phyloP scores from a whole-genome alignment of 345 rosid species.

The Eucalyptus erythrocorys region DNA sequence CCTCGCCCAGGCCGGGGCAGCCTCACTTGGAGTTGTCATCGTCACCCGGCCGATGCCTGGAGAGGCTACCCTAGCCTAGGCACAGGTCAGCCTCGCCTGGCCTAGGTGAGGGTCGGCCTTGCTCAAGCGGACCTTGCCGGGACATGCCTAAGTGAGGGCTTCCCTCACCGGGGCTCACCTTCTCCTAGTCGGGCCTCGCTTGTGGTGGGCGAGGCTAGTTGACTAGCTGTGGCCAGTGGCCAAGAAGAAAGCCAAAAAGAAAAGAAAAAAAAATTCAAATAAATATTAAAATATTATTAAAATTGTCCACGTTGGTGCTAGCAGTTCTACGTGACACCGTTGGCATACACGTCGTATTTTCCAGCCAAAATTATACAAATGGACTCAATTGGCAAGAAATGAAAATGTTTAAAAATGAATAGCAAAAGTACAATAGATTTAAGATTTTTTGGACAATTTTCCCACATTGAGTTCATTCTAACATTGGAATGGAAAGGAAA shows the following conservation, averaged over 20 bases:
- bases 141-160: fast-evolving
- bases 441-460: no score
- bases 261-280: no score
- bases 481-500: neutral
- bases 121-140: fast-evolving
- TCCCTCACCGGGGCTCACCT: no score
- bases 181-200: fast-evolving
- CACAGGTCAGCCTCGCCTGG: fast-evolving
- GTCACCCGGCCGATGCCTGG: fast-evolving
- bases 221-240: no score
- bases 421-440: fast-evolving
- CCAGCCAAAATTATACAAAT: fast-evolving
- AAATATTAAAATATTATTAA: no score
- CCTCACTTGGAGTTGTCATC: fast-evolving
- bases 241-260: no score
- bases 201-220: fast-evolving
- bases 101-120: no score
- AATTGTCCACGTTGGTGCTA: fast-evolving
- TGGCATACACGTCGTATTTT: fast-evolving
- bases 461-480: fast-evolving
- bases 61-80: no score
- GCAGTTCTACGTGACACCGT: fast-evolving
- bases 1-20: fast-evolving
- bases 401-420: fast-evolving
- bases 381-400: no score